Conservation (phyloP, 2,329 filamentous ascomycete species). For the Neonectria faginata region DNA sequence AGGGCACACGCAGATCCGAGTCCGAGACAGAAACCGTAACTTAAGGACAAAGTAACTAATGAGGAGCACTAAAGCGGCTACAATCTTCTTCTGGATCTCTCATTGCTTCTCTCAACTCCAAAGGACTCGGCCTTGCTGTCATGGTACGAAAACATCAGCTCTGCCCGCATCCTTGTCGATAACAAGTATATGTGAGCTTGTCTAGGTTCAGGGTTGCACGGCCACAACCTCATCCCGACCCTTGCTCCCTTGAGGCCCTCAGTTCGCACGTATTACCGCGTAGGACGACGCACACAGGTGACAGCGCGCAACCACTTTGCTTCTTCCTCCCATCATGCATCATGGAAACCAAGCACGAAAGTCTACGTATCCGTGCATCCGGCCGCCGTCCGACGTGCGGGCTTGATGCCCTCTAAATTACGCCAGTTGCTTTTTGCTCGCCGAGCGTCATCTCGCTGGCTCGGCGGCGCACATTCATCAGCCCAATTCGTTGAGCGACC, state of each 20-base stretch:
- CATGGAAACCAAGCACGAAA: constrained; percentile 7
- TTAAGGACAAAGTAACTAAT: neutral
- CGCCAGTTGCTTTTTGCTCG: constrained; percentile 25
- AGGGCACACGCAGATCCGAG: neutral
- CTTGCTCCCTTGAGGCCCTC: constrained; percentile 1
- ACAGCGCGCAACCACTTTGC: constrained; percentile 19
- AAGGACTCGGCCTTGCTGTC: constrained; percentile 6
- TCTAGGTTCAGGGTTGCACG: constrained; percentile 34
- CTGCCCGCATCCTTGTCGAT: constrained; percentile 16
- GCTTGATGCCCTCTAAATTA: constrained; percentile 13
- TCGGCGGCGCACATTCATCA: constrained; percentile 14
- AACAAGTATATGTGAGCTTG: constrained; percentile 20
- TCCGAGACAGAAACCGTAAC: constrained; percentile 9
- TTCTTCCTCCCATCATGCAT: constrained; percentile 22
- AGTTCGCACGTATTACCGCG: constrained; percentile 9
- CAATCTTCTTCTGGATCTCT: neutral
- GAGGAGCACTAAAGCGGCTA: neutral
- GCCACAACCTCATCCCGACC: constrained; percentile 26
- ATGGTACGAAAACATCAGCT: constrained; percentile 13
- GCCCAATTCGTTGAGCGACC: constrained; percentile 28
- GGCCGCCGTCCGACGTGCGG: neutral
- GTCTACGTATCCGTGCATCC: constrained; percentile 21
- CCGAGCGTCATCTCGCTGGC: constrained; percentile 9
- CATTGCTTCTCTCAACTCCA: neutral
- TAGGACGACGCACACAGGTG: neutral